These are phyloP conservation scores for Metschnikowia lochheadii DNA, from an alignment of 805 yeast genomes.

Conservation along the genomic window DNA sequence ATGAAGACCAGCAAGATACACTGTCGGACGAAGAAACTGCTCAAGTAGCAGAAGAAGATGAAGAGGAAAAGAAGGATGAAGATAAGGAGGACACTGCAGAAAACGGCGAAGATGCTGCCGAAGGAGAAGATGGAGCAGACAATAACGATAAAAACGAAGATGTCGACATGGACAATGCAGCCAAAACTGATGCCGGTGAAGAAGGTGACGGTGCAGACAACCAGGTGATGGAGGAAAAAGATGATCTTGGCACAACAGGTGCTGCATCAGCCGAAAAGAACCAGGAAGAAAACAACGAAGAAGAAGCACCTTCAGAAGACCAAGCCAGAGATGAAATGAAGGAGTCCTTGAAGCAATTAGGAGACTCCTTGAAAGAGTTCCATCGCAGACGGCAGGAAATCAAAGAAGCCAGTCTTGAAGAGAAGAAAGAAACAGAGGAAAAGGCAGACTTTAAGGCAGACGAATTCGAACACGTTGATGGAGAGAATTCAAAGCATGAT, in stretches of 20 bases:
- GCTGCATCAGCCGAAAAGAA: slow-evolving; percentile 37
- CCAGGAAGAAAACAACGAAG: slow-evolving; percentile 35
- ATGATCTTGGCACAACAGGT: slow-evolving; percentile 68
- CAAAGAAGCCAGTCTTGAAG: slow-evolving; percentile 51
- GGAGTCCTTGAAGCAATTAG: slow-evolving; percentile 80
- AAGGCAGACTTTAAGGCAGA: slow-evolving; percentile 71
- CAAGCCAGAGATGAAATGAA: slow-evolving; percentile 62
- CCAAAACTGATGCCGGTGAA: slow-evolving; percentile 57
- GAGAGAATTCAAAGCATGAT: slow-evolving; percentile 70
- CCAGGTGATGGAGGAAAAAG: slow-evolving; percentile 52
- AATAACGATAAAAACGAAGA: slow-evolving; percentile 41
- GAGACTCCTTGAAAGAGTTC: slow-evolving; percentile 88
- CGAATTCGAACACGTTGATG: slow-evolving; percentile 80
- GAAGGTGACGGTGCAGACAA: slow-evolving; percentile 60
- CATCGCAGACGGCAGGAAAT: slow-evolving; percentile 89
- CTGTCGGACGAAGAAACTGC: slow-evolving; percentile 30
- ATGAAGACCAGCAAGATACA: slow-evolving; percentile 27
- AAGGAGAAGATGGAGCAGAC: slow-evolving; percentile 54
- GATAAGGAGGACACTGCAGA: slow-evolving; percentile 28
- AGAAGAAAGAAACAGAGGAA: slow-evolving; percentile 44
- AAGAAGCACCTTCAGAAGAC: slow-evolving; percentile 40
- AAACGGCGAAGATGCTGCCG: slow-evolving; percentile 33
- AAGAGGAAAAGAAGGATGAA: slow-evolving; percentile 34
- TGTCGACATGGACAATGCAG: slow-evolving; percentile 54
- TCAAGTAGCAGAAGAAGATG: slow-evolving; percentile 34